Conservation (phyloP, 768 basidiomycete genomes). For the Piloderma croceum region DNA sequence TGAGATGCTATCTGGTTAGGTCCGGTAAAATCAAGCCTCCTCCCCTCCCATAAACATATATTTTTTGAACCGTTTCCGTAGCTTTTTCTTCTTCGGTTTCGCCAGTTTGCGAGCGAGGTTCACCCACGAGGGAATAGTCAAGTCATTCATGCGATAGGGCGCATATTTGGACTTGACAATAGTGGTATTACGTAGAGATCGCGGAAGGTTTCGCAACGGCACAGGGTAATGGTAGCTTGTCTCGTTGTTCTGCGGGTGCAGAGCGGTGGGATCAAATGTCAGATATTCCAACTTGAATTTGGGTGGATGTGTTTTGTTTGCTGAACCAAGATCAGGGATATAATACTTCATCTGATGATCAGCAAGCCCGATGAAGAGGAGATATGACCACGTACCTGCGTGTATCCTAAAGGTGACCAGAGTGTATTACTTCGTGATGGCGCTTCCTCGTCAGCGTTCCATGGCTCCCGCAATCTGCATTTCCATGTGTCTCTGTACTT, state of each 20-base stretch:
- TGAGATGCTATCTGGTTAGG: not conserved
- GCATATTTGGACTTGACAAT: constrained; percentile 46
- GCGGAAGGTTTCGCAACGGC: constrained; percentile 51
- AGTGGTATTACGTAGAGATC: constrained; percentile 36
- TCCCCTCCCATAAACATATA: constrained; percentile 68
- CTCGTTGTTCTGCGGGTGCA: constrained; percentile 32
- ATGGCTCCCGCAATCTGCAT: constrained; percentile 54
- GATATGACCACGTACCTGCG: constrained; percentile 55
- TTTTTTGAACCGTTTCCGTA: constrained; percentile 59
- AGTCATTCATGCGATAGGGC: constrained; percentile 68
- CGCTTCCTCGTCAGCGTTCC: constrained; percentile 55
- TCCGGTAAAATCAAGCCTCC: constrained; percentile 25
- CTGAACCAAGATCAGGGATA: constrained; percentile 50
- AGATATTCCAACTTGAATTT: constrained; percentile 74
- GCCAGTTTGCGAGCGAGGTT: constrained; percentile 59
- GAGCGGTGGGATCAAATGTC: constrained; percentile 46
- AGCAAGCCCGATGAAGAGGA: constrained; percentile 7
- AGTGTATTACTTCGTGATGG: constrained; percentile 67
- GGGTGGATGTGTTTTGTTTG: constrained; percentile 45
- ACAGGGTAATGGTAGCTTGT: constrained; percentile 43
- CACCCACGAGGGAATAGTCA: constrained; percentile 76
- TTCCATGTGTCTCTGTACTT: constrained; percentile 56
- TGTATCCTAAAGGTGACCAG: constrained; percentile 77
- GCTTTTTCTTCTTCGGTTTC: constrained; percentile 41
- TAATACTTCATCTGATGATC: constrained; percentile 46